Evolutionary conservation across 768 basidiomycete genomes (phyloP), one percentile per base, ranked within the genome.

Genomic region (Kwoniella sp.): DNA sequence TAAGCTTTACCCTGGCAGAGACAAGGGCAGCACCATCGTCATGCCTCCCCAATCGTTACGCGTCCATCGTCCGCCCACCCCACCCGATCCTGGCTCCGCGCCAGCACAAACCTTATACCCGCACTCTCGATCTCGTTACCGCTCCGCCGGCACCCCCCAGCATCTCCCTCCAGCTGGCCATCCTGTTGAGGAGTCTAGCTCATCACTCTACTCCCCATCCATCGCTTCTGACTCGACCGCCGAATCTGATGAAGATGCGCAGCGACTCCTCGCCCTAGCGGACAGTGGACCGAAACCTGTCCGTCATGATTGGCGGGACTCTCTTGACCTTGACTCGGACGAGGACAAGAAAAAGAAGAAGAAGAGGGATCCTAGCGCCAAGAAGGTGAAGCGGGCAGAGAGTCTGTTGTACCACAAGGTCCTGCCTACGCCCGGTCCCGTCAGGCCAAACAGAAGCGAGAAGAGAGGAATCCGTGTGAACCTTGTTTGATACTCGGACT

Each of bases 231-330:
- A 29, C 20, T 54, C 58, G 8, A 66, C 64, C 12, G 15, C 9
- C 17, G 26, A 52, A 28, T 66, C 65, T 3, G 65, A 66, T 38
- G 28, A 31, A 12, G 37, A 55, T 3, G 65, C 65, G 17, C 9
- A 34, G 1, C 28, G 54, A 31, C 45, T 66, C n/a, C 53, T 66
- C 20, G 65, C 65, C 13, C n/a, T n/a, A 7, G 65, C 65, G 47
- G 65, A 66, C 55, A 66, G 65, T 52, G 65, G 65, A 55, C 65
- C 58, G 17, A 29, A 23, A 30, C 23, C 48, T 37, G 38, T 59
- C 7, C 22, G 48, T 12, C 59, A 53, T 20, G 59, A 61, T 20
- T 61, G 51, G 50, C 26, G 48, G 31, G 30, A 61, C 34, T 28
- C 48, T 4, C 56, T 58, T 7, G 29, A 52, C 22, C 17, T 8